Conservation (phyloP, 2,329 filamentous ascomycete genomes). For the Coniella vitis region DNA sequence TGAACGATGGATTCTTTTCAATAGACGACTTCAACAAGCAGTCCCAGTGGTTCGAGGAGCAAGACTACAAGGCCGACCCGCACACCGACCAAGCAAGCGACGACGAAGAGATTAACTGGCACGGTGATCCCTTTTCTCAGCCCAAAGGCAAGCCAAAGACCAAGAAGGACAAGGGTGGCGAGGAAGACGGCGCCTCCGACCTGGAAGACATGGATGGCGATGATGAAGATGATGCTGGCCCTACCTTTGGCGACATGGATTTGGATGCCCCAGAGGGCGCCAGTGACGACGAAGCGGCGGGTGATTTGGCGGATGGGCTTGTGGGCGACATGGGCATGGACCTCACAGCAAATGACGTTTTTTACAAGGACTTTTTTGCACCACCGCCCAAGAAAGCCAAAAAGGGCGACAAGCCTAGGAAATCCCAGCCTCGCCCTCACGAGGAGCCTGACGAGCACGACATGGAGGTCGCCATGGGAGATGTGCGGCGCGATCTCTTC, state of each 20-base stretch:
- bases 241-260: slow-evolving; percentile 76
- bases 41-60: slow-evolving; percentile 80
- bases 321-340: slow-evolving; percentile 40
- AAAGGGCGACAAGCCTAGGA: slow-evolving; percentile 38
- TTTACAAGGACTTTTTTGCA: slow-evolving; percentile 90
- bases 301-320: slow-evolving; percentile 41
- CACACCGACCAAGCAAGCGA: slow-evolving; percentile 71
- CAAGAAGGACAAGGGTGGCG: slow-evolving; percentile 22
- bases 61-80: slow-evolving; percentile 70
- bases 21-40: slow-evolving; percentile 97
- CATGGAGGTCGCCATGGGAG: slow-evolving; percentile 74
- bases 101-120: slow-evolving; percentile 85
- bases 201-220: slow-evolving; percentile 36
- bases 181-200: slow-evolving; percentile 22
- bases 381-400: slow-evolving; percentile 69
- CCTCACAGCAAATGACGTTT: slow-evolving; percentile 77
- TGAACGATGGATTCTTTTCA: slow-evolving; percentile 97
- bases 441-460: slow-evolving; percentile 53
- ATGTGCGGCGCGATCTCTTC: slow-evolving; percentile 85
- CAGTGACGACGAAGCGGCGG: slow-evolving; percentile 54
- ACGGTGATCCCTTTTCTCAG: slow-evolving; percentile 60
- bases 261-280: slow-evolving; percentile 66
- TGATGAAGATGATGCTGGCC: slow-evolving; percentile 65
- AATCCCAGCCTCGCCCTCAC: slow-evolving; percentile 31
- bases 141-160: slow-evolving; percentile 23